Conservation (phyloP, 495 filamentous ascomycete genomes). For the Aspergillus sclerotioniger region DNA sequence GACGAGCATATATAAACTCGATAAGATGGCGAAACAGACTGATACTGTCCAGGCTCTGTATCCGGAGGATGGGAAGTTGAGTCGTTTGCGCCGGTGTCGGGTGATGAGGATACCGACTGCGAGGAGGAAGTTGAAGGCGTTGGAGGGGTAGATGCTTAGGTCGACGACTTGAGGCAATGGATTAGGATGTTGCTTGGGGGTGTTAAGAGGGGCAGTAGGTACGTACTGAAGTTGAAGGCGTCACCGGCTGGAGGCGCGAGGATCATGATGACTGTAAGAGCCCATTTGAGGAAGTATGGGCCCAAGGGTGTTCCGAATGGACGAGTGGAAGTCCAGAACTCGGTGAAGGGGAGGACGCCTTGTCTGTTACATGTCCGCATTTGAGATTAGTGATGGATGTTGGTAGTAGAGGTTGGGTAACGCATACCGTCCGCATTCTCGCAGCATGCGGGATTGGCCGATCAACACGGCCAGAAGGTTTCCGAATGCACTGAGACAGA, state of each 20-base stretch:
- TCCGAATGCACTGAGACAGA: constrained; percentile 61
- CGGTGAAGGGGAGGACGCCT: constrained; percentile 61
- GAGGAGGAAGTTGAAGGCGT: constrained; percentile 54
- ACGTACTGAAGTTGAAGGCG: constrained; percentile 59
- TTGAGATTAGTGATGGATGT: not conserved
- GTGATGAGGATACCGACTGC: constrained; percentile 53
- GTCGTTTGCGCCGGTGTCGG: constrained; percentile 47
- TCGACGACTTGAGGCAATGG: constrained; percentile 31
- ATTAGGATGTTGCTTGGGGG: not conserved
- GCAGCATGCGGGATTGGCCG: constrained; percentile 55
- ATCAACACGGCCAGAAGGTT: constrained; percentile 62
- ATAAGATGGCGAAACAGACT: constrained; percentile 53
- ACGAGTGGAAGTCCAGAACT: constrained; percentile 61
- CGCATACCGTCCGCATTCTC: constrained; percentile 54
- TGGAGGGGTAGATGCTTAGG: constrained; percentile 50
- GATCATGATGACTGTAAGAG: constrained; percentile 61
- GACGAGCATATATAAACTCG: constrained; percentile 55
- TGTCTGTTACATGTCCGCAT: constrained; percentile 39
- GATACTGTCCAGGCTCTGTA: constrained; percentile 56
- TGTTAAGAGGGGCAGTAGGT: not conserved
- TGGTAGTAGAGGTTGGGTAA: not conserved
- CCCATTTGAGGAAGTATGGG: constrained; percentile 58
- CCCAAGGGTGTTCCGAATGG: constrained; percentile 63
- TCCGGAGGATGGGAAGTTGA: constrained; percentile 40
- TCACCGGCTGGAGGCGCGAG: constrained; percentile 65